phyloP scores from a whole-genome alignment of 2,329 filamentous ascomycete species.

The Tolypocladium ovalisporum region DNA sequence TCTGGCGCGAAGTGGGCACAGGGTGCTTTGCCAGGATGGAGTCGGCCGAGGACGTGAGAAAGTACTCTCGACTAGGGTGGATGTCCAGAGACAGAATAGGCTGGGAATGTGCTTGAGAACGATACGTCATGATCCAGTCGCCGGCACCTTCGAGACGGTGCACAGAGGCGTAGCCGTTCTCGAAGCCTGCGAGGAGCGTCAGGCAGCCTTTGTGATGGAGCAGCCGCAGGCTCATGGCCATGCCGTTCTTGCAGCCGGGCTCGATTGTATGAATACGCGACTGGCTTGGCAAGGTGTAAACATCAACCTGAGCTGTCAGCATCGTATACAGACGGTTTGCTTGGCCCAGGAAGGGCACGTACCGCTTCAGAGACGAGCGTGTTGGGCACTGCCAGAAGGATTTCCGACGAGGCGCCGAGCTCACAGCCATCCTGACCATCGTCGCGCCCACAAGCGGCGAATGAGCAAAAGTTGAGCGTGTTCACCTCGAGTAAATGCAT shows the following conservation, averaged over 20 bases:
- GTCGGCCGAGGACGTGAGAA: slow-evolving; percentile 76
- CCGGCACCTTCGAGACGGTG: slow-evolving; percentile 37
- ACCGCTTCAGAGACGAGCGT: slow-evolving; percentile 62
- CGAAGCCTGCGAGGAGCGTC: slow-evolving; percentile 67
- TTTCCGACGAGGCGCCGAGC: slow-evolving; percentile 21
- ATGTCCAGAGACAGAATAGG: slow-evolving; percentile 68
- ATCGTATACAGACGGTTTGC: neutral
- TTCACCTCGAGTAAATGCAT: slow-evolving; percentile 77
- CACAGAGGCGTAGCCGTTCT: slow-evolving; percentile 68
- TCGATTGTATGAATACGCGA: slow-evolving; percentile 50
- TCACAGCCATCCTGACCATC: slow-evolving; percentile 10
- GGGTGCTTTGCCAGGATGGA: slow-evolving; percentile 67
- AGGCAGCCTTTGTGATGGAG: slow-evolving; percentile 40
- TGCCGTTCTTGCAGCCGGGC: slow-evolving; percentile 48
- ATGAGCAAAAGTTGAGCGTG: slow-evolving; percentile 90
- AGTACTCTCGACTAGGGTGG: slow-evolving; percentile 39
- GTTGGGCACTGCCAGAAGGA: slow-evolving; percentile 73
- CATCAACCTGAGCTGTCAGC: slow-evolving; percentile 48
- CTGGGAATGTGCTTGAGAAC: slow-evolving; percentile 59
- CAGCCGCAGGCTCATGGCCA: slow-evolving; percentile 77
- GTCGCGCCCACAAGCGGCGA: slow-evolving; percentile 46
- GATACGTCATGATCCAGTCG: slow-evolving; percentile 46
- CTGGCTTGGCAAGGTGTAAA: slow-evolving; percentile 73
- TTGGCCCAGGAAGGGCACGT: slow-evolving; percentile 13
- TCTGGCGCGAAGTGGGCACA: slow-evolving; percentile 31